Conservation (phyloP, 768 basidiomycete species). For the Calocybe cyanea region DNA sequence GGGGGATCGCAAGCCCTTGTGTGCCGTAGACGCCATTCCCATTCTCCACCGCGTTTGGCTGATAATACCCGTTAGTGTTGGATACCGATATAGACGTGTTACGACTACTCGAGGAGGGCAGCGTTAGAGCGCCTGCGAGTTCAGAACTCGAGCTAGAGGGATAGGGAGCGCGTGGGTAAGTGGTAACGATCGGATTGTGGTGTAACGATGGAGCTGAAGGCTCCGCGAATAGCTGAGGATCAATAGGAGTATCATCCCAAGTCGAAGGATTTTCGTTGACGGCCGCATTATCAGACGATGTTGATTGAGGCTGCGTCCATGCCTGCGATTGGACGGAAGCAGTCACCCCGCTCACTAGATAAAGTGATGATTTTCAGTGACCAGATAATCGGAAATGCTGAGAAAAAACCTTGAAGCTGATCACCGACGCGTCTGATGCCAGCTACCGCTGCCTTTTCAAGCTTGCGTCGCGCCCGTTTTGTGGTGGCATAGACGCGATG, state of each 20-base stretch:
- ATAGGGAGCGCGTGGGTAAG: slow-evolving; percentile 28
- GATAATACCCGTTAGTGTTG: neutral
- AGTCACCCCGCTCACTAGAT: neutral
- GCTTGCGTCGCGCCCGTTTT: slow-evolving; percentile 45
- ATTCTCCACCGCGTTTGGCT: neutral
- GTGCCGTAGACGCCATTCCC: neutral
- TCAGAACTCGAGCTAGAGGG: slow-evolving; percentile 35
- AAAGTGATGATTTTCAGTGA: slow-evolving; percentile 1
- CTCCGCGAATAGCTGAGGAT: slow-evolving; percentile 16
- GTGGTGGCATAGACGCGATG: slow-evolving; percentile 50
- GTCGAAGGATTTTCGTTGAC: neutral
- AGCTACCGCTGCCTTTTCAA: slow-evolving; percentile 42
- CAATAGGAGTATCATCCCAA: slow-evolving; percentile 15
- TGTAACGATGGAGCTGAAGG: neutral
- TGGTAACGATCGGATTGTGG: neutral
- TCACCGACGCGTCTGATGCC: slow-evolving; percentile 4
- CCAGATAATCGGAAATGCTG: neutral
- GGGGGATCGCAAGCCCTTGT: neutral
- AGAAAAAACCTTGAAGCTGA: neutral
- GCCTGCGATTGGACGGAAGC: slow-evolving; percentile 4
- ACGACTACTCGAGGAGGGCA: slow-evolving; percentile 21
- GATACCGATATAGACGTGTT: neutral
- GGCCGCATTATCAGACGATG: neutral
- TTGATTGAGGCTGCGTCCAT: neutral
- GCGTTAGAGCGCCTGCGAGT: slow-evolving; percentile 44